Base-by-base conservation (phyloP, 768 basidiomycete species). In the Suillus cothurnatus region DNA sequence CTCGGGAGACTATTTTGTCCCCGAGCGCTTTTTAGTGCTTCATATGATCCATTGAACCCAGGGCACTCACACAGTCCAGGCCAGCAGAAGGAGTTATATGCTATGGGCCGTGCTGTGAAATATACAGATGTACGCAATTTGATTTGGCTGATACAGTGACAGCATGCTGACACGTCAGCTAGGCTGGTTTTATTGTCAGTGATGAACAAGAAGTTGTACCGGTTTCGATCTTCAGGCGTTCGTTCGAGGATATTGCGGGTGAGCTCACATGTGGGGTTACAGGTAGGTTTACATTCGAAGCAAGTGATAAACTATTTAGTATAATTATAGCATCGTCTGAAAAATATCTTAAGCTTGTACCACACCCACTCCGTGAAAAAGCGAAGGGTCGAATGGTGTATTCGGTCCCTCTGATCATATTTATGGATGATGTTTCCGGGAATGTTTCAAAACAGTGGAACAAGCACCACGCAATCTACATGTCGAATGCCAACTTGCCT, bases 401-500 rank as follows among this genome's bases (percentile, higher is more conserved):
- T 17, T 31, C 28, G 0, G 61, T 61, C 2, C 64, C 61, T 1
- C 49, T 61, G 1, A 56, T 65, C 2, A 61, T 65, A 9, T 65
- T 65, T 19, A 65, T 65, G 64, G 81, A 84, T 61, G 80, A 84
- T 69, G 78, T 82, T 0, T 84, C 81, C 0, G 81, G 81, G 11
- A 83, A 83, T 64, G 66, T 72, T 12, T 79, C 76, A 4, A 84
- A 84, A 67, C 77, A 77, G 45, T 84, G 77, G 75, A 84, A 83
- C 66, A 81, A 82, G 58, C 83, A 84, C 61, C 76, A 71, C 70
- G 82, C 81, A 58, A 74, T 78, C 0, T 82, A 81, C 57, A 68
- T 80, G 28, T 75, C 70, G 1, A 76, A 81, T 49, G 64, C 71
- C 17, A 80, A 77, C 61, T 69, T n/a, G n/a, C n/a, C n/a, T n/a